Evolutionary conservation across 441 rosid genomes (phyloP).

Genomic region (Erodium trifolium): DNA sequence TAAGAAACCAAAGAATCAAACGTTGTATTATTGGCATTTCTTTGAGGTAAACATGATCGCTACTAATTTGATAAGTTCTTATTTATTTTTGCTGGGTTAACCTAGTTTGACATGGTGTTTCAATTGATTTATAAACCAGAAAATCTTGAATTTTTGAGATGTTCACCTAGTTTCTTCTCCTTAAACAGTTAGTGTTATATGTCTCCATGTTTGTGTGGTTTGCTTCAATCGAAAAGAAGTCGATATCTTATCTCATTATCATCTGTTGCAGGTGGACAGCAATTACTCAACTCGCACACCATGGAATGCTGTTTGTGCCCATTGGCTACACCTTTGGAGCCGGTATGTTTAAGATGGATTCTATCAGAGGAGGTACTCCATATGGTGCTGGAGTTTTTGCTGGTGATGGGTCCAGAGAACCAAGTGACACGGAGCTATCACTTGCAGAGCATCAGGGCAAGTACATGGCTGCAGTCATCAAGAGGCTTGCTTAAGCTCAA

Average conservation of each 20-base stretch:
- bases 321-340: conserved; percentile 95
- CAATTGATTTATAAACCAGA: neutral
- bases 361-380: conserved; percentile 88
- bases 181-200: neutral
- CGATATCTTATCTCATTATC: neutral
- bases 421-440: conserved; percentile 64
- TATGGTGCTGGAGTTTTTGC: conserved; percentile 90
- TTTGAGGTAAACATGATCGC: neutral
- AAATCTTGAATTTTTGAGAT: neutral
- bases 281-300: conserved; percentile 91
- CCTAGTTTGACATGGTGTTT: neutral
- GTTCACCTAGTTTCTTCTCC: neutral
- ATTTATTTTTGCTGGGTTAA: neutral
- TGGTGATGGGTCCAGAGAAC: conserved; percentile 81
- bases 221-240: too few species aligned
- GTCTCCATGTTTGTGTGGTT: neutral
- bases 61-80: neutral
- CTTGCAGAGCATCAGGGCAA: conserved; percentile 97
- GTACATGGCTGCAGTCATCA: conserved; percentile 63
- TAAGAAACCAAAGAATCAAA: neutral
- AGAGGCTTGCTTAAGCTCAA: conserved; percentile 40
- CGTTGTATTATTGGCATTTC: neutral
- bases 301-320: conserved; percentile 90
- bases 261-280: conserved; percentile 60
- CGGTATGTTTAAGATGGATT: conserved; percentile 94